A percentile compares a stretch with the other conserved stretches of the same genome.
These are phyloP conservation scores for Hyphodiscus sp. DNA, from an alignment of 2,329 filamentous ascomycete species.

Conservation along the genomic window DNA sequence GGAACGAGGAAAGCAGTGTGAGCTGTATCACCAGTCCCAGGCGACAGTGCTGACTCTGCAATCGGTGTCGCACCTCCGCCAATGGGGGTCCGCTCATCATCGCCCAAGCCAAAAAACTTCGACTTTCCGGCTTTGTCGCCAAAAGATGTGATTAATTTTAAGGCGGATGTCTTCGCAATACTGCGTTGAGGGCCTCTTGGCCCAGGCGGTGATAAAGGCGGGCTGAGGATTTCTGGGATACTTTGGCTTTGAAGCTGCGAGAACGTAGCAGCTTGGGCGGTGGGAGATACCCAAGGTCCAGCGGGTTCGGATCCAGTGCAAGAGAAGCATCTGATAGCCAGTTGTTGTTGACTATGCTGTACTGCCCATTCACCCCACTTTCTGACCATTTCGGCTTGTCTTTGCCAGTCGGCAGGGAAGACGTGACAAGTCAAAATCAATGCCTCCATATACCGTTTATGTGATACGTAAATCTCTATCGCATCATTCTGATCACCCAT, in stretches of 20 bases:
- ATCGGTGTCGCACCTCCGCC: constrained; percentile 83
- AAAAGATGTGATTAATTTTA: constrained; percentile 91
- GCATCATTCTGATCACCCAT: constrained; percentile 91
- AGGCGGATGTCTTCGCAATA: constrained; percentile 71
- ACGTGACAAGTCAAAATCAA: constrained; percentile 79
- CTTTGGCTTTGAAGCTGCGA: constrained; percentile 51
- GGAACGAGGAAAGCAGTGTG: constrained; percentile 62
- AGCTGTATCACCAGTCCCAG: constrained; percentile 53
- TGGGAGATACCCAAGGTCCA: constrained; percentile 83
- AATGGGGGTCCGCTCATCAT: constrained; percentile 65
- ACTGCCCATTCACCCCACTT: constrained; percentile 95
- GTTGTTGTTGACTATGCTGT: constrained; percentile 76
- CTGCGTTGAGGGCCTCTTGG: constrained; percentile 51
- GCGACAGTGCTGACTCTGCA: constrained; percentile 69
- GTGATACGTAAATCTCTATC: constrained; percentile 91
- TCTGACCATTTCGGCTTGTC: constrained; percentile 78
- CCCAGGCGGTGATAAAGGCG: constrained; percentile 67
- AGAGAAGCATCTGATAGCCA: constrained; percentile 89
- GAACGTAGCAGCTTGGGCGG: constrained; percentile 56
- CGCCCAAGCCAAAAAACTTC: constrained; percentile 53
- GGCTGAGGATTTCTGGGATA: constrained; percentile 58
- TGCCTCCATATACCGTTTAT: constrained; percentile 87
- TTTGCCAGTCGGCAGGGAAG: constrained; percentile 82
- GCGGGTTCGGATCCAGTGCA: constrained; percentile 81
- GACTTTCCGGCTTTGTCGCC: constrained; percentile 55